Percentiles rank a stretch among this genome's conserved stretches.
These are phyloP conservation scores for Trichoderma sp. DNA, from an alignment of 2,329 filamentous ascomycete genomes.

Conservation along the genomic window DNA sequence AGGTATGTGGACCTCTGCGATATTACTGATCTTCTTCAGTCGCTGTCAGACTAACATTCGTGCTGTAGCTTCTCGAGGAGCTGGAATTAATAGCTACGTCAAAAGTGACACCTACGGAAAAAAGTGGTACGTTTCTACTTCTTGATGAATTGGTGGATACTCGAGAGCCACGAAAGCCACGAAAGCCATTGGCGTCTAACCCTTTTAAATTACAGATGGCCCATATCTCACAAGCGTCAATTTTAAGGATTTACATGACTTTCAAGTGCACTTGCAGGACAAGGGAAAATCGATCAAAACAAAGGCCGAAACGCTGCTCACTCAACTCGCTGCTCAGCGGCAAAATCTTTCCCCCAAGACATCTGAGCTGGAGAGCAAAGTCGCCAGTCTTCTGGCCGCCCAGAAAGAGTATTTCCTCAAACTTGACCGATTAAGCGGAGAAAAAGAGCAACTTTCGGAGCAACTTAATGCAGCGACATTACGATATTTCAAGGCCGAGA, in stretches of 20 bases:
- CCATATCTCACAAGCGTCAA: conserved; percentile 60
- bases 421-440: conserved; percentile 70
- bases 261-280: conserved; percentile 77
- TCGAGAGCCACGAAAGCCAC: background rate
- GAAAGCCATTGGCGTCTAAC: background rate
- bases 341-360: conserved; percentile 66
- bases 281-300: conserved; percentile 76
- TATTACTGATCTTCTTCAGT: background rate
- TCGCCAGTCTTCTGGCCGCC: conserved; percentile 72
- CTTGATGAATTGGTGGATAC: background rate
- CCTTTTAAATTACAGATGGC: conserved; percentile 43
- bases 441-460: conserved; percentile 83
- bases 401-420: conserved; percentile 82
- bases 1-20: conserved; percentile 58
- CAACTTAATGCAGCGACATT: conserved; percentile 86
- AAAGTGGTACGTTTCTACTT: conserved; percentile 22
- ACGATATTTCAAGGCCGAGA: conserved; percentile 92
- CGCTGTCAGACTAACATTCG: background rate
- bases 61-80: conserved; percentile 61
- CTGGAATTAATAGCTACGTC: conserved; percentile 60
- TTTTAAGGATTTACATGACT: conserved; percentile 68
- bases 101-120: conserved; percentile 37
- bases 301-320: conserved; percentile 70
- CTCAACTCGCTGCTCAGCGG: conserved; percentile 52
- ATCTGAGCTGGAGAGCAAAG: conserved; percentile 69